Evolutionary conservation across 495 filamentous ascomycete genomes (phyloP), one percentile per base, ranked within the genome.

Genomic region (Venustampulla echinocandica): DNA sequence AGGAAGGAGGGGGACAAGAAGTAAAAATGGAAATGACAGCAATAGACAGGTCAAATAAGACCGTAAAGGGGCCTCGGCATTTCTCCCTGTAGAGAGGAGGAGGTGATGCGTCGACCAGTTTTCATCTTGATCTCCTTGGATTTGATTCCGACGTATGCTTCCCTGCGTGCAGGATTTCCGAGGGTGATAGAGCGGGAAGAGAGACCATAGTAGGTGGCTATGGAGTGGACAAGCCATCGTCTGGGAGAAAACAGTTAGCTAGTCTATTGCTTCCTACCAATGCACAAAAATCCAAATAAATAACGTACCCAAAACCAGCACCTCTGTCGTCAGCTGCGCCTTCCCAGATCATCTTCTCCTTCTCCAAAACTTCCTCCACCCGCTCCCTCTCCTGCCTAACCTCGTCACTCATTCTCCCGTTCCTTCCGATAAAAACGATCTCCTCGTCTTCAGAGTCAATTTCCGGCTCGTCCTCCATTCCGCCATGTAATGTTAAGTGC

Each of bases 201-300:
- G 46, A 98, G 71, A 23, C 88, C 90, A 62, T 98, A 98, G 63
- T 98, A 97, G 5, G 80, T 71, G 17, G 87, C 93, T 52, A 98
- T 87, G 39, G 80, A 83, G 66, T 98, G 89, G 3, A 95, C 88
- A 45, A 98, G 77, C 85, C 87, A 98, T 40, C 92, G 84, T 52
- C 87, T 93, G 49, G 14, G 50, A 40, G 35, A n/a, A 39, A 38
- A 25, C 39, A 30, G 19, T 40, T 10, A 14, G 13, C 13, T 20
- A 18, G n/a, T n/a, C n/a, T 21, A 47, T 5, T 22, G 1, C 14
- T 14, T 30, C n/a, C 28, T 15, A 28, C 10, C 14, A 10, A 4
- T 14, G 32, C 17, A 30, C 6, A 4, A 2, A 36, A 34, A 11
- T 21, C 25, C n/a, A 40, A 7, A 30, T 30, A 10, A 15, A 28